Evolutionary conservation across 2,329 filamentous ascomycete genomes (phyloP).

Genomic region (Neonectria ditissima): DNA sequence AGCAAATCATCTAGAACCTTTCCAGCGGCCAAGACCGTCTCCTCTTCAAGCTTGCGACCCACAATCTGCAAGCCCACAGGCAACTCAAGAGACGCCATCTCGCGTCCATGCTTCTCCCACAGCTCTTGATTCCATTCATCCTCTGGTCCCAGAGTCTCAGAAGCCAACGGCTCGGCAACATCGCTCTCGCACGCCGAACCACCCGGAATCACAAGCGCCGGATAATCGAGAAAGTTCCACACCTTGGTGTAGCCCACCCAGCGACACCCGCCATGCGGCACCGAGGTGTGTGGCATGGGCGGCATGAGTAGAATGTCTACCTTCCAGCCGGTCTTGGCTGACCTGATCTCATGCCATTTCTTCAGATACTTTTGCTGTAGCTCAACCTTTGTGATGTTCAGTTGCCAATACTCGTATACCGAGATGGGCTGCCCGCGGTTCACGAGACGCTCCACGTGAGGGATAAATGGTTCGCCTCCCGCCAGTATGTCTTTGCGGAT

Average conservation of each 20-base stretch:
- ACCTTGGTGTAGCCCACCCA: slow-evolving; percentile 60
- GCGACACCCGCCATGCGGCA: slow-evolving; percentile 55
- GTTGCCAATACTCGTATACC: slow-evolving; percentile 75
- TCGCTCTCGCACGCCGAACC: slow-evolving; percentile 54
- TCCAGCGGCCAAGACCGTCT: slow-evolving; percentile 58
- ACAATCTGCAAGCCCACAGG: slow-evolving; percentile 67
- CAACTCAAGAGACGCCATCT: slow-evolving; percentile 34
- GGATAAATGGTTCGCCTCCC: slow-evolving; percentile 70
- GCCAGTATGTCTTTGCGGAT: slow-evolving; percentile 64
- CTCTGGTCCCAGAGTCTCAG: slow-evolving; percentile 15
- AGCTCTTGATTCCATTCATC: slow-evolving; percentile 37
- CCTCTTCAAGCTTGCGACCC: slow-evolving; percentile 64
- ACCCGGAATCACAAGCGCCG: slow-evolving; percentile 42
- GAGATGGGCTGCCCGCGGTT: slow-evolving; percentile 65
- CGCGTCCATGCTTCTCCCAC: slow-evolving; percentile 27
- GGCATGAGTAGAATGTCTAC: slow-evolving; percentile 70
- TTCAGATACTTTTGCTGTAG: slow-evolving; percentile 60
- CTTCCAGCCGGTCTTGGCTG: slow-evolving; percentile 54
- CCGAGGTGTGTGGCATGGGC: slow-evolving; percentile 69
- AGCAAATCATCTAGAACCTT: slow-evolving; percentile 26
- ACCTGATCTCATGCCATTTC: slow-evolving; percentile 65
- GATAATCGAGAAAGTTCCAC: slow-evolving; percentile 47
- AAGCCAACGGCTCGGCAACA: slow-evolving; percentile 49
- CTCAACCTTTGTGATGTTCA: slow-evolving; percentile 68
- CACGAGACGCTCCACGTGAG: slow-evolving; percentile 68